Evolutionary conservation across 202 grass and related monocot species (phyloP).

Genomic region (Zoysia matrella): DNA sequence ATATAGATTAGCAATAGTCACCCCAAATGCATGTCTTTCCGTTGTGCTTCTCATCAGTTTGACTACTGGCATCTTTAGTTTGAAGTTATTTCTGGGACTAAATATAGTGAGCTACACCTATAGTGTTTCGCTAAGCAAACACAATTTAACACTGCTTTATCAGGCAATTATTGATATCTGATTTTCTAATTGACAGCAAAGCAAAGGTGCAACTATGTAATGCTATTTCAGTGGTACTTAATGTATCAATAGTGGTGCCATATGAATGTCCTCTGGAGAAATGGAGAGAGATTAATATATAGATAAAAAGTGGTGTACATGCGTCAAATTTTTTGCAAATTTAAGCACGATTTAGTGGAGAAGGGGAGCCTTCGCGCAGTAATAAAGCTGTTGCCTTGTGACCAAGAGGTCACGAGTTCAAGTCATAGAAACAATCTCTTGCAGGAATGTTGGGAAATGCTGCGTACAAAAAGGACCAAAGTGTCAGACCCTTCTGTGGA

Average conservation of each 20-base stretch:
- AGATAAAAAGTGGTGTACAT: not conserved
- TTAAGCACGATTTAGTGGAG: not conserved
- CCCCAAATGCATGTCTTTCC: not conserved
- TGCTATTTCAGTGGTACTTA: not conserved
- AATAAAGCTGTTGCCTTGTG: too few species aligned
- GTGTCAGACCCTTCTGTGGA: too few species aligned
- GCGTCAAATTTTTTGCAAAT: not conserved
- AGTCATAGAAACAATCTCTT: too few species aligned
- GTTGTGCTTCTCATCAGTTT: not conserved
- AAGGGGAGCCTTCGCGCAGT: too few species aligned
- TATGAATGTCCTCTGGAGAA: slow-evolving; percentile 22
- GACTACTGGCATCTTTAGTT: not conserved
- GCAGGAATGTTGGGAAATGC: too few species aligned
- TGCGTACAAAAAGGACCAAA: too few species aligned
- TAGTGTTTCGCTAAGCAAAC: not conserved
- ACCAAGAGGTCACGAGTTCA: too few species aligned
- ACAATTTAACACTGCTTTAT: not conserved
- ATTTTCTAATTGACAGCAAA: not conserved
- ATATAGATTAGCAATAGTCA: slow-evolving; percentile 9
- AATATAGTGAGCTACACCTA: not conserved
- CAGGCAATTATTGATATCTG: not conserved
- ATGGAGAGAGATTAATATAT: slow-evolving; percentile 25
- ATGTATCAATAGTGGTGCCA: not conserved
- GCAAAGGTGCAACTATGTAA: not conserved
- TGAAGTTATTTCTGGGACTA: not conserved